phyloP scores from a whole-genome alignment of 805 yeast species.

The Yamadazyma laniorum region DNA sequence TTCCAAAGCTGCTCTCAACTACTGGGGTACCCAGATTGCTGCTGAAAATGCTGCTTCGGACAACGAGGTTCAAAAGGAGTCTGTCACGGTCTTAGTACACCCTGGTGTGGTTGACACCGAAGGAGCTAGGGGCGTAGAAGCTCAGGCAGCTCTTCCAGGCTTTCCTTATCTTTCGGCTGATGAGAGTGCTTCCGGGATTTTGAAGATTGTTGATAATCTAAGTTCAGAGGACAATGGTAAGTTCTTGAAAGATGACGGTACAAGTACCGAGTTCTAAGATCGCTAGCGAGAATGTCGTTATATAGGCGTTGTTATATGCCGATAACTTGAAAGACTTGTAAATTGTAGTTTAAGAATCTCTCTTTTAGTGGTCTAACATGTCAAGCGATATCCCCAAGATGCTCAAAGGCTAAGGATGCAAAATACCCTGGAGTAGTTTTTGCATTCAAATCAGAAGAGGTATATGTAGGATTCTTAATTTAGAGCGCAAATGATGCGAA shows the following conservation, averaged over 20 bases:
- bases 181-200: neutral
- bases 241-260: slow-evolving; percentile 8
- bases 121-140: slow-evolving; percentile 18
- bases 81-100: slow-evolving; percentile 22
- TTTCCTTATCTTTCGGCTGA: slow-evolving; percentile 4
- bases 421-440: no score
- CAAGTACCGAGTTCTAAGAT: no score
- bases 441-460: no score
- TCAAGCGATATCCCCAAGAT: no score
- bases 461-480: no score
- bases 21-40: slow-evolving; percentile 23
- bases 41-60: slow-evolving; percentile 15
- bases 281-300: no score
- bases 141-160: neutral
- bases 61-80: slow-evolving; percentile 19
- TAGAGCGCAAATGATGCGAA: no score
- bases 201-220: slow-evolving; percentile 4
- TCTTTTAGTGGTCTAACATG: no score
- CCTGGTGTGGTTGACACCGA: slow-evolving; percentile 40
- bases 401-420: no score
- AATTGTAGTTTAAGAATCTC: no score
- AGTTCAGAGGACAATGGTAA: slow-evolving; percentile 8
- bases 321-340: no score
- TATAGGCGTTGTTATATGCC: no score
- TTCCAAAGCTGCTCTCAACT: slow-evolving; percentile 38